Base-by-base conservation (phyloP, 805 yeast species). In the Pachysolen tannophilus region DNA sequence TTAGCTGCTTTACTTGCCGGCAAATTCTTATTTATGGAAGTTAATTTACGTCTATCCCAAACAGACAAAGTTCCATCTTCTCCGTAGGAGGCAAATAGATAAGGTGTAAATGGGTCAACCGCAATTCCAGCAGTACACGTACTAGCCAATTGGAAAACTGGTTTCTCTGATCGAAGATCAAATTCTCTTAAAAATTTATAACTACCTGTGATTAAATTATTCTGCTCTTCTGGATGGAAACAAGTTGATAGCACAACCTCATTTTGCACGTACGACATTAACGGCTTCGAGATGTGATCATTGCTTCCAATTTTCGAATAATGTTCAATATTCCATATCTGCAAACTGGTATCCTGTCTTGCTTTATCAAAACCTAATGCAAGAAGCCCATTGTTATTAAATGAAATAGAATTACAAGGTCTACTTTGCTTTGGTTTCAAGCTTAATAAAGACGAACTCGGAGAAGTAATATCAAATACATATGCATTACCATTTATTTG, bases 61-160 rank as follows among this genome's bases (percentile, higher is more conserved):
- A 88, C 65, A 0, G 90, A 79, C 33, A 87, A 58, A 0, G 92
- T 73, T 2, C 95, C 95, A 48, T 83, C 90, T 46, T 87, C 95
- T 34, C 84, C 75, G 43, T 73, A 73, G 0, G 94, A 78, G 13
- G 85, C 75, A 53, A 88, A 84, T 42, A 72, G 66, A 54, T 73
- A 69, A 9, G 67, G 68, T 48, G 78, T 75, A 49, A 75, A 75
- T 3, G 82, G 90, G 50, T 84, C 88, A 20, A 78, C 62, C 7
- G 72, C 65, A 30, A 88, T 66, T 14, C 82, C 82, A 46, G 74
- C 65, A 0, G 87, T 75, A 40, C 83, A 72, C 46, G 79, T 74
- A 1, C 94, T 81, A 2, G 88, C 81, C 48, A 82, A 67, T 52
- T 84, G 95, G 48, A 72, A 78, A 1, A 69, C 67, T 0, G 88